Evolutionary conservation across 2,329 filamentous ascomycete species (phyloP), one percentile per base, ranked within the genome.

Genomic region (Fusarium sterilihyphosum): DNA sequence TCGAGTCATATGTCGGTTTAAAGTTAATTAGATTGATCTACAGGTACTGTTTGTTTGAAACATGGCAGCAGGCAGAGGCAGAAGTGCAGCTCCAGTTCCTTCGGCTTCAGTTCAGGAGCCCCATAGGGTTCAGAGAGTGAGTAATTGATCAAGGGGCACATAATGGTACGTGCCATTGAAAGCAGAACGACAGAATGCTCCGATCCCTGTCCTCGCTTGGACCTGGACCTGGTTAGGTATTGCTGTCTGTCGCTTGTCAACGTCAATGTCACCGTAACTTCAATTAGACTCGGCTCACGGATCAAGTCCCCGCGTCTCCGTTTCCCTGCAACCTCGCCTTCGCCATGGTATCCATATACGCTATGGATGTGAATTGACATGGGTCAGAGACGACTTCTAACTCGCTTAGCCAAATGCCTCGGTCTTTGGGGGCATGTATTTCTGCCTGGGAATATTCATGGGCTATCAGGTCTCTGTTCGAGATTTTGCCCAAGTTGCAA

Each of bases 251-350:
- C 49, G 14, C 41, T 53, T 65, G 62, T 54, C 62, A 53, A 24
- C 63, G 52, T 53, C 58, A 43, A 52, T 37, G 58, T 61, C 62
- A 54, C 67, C 53, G 26, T 66, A 57, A 53, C 26, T 33, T 29
- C 38, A 44, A n/a, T 64, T 41, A 53, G 52, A 47, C 49, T 54
- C 67, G 68, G 68, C 68, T 38, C 43, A 52, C 67, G 68, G 67
- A 67, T 71, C 54, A 66, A 70, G 41, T 44, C 61, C 59, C 67
- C 67, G 68, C 61, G 61, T 52, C 53, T 66, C 61, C 61, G n/a
- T 66, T 66, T 31, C 46, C 46, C 29, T 70, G 33, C 50, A 65
- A 52, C 49, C 41, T 52, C 47, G 43, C 29, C 43, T 43, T 46
- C 47, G 50, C 29, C 52, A 49, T 56, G 66, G 57, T 56, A 43